Percentiles rank a stretch among this genome's conserved stretches.
phyloP scores from a whole-genome alignment of 768 basidiomycete species.

The Pleurotus cornucopiae region DNA sequence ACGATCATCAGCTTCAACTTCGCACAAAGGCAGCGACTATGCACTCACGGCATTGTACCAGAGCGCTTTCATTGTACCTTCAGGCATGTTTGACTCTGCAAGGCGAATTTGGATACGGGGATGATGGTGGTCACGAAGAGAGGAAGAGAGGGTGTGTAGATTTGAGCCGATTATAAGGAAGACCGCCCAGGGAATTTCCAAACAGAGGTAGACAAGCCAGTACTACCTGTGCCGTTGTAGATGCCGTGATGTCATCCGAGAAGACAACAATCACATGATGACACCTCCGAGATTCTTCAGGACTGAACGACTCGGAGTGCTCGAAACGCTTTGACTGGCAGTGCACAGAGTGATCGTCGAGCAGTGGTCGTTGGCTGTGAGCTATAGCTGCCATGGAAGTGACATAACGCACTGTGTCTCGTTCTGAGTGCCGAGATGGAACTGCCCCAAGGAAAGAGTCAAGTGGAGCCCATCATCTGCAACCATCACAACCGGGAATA shows the following conservation, averaged over 20 bases:
- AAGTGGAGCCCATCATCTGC: no score
- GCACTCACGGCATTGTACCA: constrained; percentile 54
- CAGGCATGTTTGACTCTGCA: constrained; percentile 31
- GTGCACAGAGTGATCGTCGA: no score
- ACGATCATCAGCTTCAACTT: constrained; percentile 10
- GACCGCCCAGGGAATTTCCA: constrained; percentile 6
- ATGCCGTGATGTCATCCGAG: constrained; percentile 6
- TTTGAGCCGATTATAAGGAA: constrained; percentile 1
- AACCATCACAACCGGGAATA: no score
- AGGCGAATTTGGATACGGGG: neutral
- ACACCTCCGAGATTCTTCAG: no score
- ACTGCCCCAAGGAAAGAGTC: no score
- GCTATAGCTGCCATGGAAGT: no score
- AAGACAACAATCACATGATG: constrained; percentile 2
- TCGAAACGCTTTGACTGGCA: no score
- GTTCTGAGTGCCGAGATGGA: no score
- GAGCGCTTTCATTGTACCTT: constrained; percentile 62
- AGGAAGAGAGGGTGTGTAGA: neutral
- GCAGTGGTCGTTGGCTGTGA: no score
- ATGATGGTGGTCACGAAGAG: neutral
- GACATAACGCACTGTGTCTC: no score
- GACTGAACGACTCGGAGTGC: no score
- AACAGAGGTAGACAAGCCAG: constrained; percentile 3
- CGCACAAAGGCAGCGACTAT: neutral
- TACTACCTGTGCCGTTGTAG: neutral